Percentiles rank a stretch among this genome's conserved stretches.
phyloP scores from a whole-genome alignment of 768 basidiomycete genomes.

The Hebeloma cylindrosporum region DNA sequence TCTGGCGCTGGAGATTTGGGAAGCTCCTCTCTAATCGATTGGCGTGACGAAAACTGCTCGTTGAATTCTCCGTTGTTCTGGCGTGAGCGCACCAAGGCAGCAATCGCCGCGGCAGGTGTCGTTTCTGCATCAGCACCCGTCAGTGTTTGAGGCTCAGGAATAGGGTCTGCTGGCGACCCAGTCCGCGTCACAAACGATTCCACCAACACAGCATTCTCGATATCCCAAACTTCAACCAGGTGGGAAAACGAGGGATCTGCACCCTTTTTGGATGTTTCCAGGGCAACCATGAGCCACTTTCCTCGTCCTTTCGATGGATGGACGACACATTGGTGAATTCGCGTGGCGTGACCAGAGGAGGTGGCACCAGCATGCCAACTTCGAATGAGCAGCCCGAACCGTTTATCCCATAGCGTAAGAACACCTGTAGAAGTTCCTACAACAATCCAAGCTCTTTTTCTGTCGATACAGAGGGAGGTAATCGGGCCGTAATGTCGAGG shows the following conservation, averaged over 20 bases:
- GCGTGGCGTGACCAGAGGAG: constrained; percentile 48
- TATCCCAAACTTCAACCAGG: constrained; percentile 89
- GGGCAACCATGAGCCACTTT: constrained; percentile 86
- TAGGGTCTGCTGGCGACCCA: constrained; percentile 44
- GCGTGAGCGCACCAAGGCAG: constrained; percentile 72
- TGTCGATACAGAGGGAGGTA: constrained; percentile 80
- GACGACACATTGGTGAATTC: constrained; percentile 71
- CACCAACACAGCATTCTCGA: constrained; percentile 76
- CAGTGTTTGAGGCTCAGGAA: constrained; percentile 54
- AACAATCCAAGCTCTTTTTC: constrained; percentile 83
- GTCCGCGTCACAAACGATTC: constrained; percentile 73
- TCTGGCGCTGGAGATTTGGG: constrained; percentile 54
- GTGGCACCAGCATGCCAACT: constrained; percentile 79
- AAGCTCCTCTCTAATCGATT: constrained; percentile 19
- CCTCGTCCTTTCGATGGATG: constrained; percentile 89
- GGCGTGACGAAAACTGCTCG: constrained; percentile 19
- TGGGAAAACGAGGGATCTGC: constrained; percentile 44
- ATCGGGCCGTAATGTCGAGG: constrained; percentile 87
- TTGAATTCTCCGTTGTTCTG: constrained; percentile 33
- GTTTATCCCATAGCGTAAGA: constrained; percentile 90
- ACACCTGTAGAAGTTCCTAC: constrained; percentile 86
- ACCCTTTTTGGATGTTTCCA: constrained; percentile 52
- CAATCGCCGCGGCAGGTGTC: constrained; percentile 72
- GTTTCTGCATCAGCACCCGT: constrained; percentile 56
- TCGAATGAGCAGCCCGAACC: constrained; percentile 86